A percentile compares a stretch with the other conserved stretches of the same genome.
Conservation (phyloP, 345 rosid genomes). For the Linum usitatissimum region DNA sequence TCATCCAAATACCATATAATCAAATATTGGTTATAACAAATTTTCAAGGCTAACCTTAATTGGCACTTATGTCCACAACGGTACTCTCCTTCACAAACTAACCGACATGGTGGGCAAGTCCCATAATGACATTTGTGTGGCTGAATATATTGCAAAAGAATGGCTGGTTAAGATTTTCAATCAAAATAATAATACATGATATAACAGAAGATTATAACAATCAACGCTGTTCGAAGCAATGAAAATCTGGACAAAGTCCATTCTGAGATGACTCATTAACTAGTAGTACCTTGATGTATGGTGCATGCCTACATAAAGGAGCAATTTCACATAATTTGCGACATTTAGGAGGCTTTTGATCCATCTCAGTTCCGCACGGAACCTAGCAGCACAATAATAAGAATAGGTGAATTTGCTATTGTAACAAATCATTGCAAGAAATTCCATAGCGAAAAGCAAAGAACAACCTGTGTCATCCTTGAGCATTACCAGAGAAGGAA, state of each 20-base stretch:
- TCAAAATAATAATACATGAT: constrained; percentile 10
- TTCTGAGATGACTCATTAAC: neutral
- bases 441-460: neutral
- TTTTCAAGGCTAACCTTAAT: constrained; percentile 41
- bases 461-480: neutral
- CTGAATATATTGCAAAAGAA: constrained; percentile 29
- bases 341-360: constrained; percentile 86
- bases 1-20: neutral
- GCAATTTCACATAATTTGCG: constrained; percentile 53
- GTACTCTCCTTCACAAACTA: constrained; percentile 72
- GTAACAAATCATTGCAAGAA: neutral
- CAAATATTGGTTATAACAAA: neutral
- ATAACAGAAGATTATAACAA: neutral
- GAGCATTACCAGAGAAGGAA: neutral
- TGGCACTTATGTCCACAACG: constrained; percentile 79
- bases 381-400: constrained; percentile 40
- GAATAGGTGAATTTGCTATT: neutral
- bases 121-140: constrained; percentile 92
- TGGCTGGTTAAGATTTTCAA: constrained; percentile 1
- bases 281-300: constrained; percentile 49
- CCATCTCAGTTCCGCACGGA: constrained; percentile 92
- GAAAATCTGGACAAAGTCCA: constrained; percentile 6
- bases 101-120: constrained; percentile 72
- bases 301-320: constrained; percentile 66
- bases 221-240: neutral